phyloP scores from a whole-genome alignment of 768 basidiomycete genomes.

The Trametes villosa region DNA sequence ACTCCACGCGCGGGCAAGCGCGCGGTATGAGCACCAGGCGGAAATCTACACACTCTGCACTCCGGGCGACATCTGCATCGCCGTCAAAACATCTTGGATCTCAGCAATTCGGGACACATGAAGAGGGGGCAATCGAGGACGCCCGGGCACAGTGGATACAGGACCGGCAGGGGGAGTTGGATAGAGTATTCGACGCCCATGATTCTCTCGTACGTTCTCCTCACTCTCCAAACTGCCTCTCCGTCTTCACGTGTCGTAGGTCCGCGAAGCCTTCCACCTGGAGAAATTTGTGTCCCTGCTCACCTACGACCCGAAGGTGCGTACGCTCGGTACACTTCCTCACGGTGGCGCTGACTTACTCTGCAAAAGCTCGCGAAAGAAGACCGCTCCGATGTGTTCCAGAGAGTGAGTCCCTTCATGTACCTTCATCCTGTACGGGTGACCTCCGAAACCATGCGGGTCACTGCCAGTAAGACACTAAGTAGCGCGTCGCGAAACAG shows the following conservation, averaged over 20 bases:
- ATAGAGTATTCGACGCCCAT: conserved; percentile 63
- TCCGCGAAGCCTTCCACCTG: conserved; percentile 89
- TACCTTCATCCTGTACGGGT: not conserved
- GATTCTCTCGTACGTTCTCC: conserved; percentile 66
- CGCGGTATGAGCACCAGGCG: conserved; percentile 22
- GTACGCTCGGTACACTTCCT: conserved; percentile 26
- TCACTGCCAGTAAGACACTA: too few species aligned
- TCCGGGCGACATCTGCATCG: not conserved
- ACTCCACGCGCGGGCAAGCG: conserved; percentile 24
- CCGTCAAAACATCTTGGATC: not conserved
- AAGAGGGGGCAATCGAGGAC: conserved; percentile 32
- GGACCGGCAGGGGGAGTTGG: conserved; percentile 62
- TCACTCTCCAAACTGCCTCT: conserved; percentile 5
- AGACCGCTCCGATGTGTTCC: conserved; percentile 74
- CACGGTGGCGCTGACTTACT: conserved; percentile 5
- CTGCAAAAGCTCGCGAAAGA: conserved; percentile 63
- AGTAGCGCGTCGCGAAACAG: too few species aligned
- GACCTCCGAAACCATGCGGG: too few species aligned
- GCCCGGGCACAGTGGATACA: conserved; percentile 54
- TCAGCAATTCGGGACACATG: not conserved
- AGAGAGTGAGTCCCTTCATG: conserved; percentile 55
- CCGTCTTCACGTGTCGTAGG: conserved; percentile 41
- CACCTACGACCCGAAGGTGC: conserved; percentile 74
- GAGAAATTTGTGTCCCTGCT: conserved; percentile 79
- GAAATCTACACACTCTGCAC: not conserved